Evolutionary conservation across 1,139 yeast genomes (phyloP).

Genomic region (Suhomyces choctaworum): DNA sequence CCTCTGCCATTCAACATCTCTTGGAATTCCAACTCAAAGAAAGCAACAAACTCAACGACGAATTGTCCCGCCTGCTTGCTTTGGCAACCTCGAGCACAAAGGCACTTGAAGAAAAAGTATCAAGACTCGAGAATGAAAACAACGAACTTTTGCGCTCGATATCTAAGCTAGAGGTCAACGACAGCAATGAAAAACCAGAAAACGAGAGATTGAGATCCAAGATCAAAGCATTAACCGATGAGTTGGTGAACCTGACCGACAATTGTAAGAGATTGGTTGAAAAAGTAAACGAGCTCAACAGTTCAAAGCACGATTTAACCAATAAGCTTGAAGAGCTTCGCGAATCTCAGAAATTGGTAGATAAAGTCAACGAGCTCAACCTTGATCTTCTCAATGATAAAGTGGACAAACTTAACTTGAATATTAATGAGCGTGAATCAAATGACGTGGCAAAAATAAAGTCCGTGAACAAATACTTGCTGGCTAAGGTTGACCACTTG

Average conservation of each 20-base stretch:
- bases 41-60: slow-evolving; percentile 25
- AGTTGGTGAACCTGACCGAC: slow-evolving; percentile 27
- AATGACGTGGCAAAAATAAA: slow-evolving; percentile 18
- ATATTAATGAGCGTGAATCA: slow-evolving; percentile 12
- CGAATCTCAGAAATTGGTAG: slow-evolving; percentile 4
- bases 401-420: slow-evolving; percentile 14
- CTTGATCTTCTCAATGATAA: slow-evolving; percentile 15
- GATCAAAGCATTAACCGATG: slow-evolving; percentile 23
- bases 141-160: slow-evolving; percentile 6
- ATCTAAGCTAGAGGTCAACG: slow-evolving; percentile 20
- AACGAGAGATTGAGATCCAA: slow-evolving; percentile 24
- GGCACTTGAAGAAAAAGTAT: slow-evolving; percentile 14
- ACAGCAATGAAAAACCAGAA: slow-evolving; percentile 19
- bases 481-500: slow-evolving; percentile 22
- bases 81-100: slow-evolving; percentile 17
- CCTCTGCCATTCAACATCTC: slow-evolving; percentile 26
- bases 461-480: slow-evolving; percentile 19
- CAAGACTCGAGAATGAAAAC: slow-evolving; percentile 14
- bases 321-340: slow-evolving; percentile 8
- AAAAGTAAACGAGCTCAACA: slow-evolving; percentile 27
- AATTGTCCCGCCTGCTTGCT: slow-evolving; percentile 24
- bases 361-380: slow-evolving; percentile 11
- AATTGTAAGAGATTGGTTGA: slow-evolving; percentile 35
- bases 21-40: slow-evolving; percentile 39
- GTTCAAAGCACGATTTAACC: slow-evolving; percentile 6